Percentiles rank a stretch among this genome's conserved stretches.
phyloP scores from a whole-genome alignment of 345 rosid genomes.

The Excoecaria agallocha region DNA sequence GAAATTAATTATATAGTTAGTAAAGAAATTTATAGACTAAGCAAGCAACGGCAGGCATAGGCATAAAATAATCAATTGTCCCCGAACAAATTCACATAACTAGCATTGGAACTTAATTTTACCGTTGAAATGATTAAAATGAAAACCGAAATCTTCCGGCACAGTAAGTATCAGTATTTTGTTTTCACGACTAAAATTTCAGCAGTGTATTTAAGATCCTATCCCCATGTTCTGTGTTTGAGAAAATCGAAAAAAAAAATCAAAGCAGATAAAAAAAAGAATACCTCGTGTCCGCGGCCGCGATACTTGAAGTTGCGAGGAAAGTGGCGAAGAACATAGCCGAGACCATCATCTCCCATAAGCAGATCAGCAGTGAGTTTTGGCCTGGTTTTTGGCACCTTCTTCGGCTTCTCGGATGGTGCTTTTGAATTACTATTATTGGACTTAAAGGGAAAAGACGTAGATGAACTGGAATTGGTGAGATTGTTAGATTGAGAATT shows the following conservation, averaged over 20 bases:
- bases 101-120: neutral
- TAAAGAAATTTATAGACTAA: neutral
- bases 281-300: conserved; percentile 87
- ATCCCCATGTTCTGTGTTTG: too few relatives aligned
- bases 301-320: conserved; percentile 75
- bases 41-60: neutral
- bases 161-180: neutral
- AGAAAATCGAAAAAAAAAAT: neutral
- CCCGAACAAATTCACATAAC: neutral
- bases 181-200: too few relatives aligned
- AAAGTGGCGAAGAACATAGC: conserved; percentile 78
- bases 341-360: conserved; percentile 79
- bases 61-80: neutral
- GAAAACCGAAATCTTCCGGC: neutral
- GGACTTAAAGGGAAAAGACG: conserved; percentile 22
- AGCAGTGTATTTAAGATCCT: too few relatives aligned
- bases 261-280: neutral
- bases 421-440: conserved; percentile 6
- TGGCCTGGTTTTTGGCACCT: conserved; percentile 51
- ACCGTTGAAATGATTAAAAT: neutral
- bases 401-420: conserved; percentile 51
- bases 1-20: neutral
- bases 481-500: neutral
- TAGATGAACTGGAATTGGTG: conserved; percentile 15
- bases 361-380: conserved; percentile 81